These are phyloP conservation scores for Eutrema salsugineum DNA, from an alignment of 441 rosid genomes.

Conservation along the genomic window DNA sequence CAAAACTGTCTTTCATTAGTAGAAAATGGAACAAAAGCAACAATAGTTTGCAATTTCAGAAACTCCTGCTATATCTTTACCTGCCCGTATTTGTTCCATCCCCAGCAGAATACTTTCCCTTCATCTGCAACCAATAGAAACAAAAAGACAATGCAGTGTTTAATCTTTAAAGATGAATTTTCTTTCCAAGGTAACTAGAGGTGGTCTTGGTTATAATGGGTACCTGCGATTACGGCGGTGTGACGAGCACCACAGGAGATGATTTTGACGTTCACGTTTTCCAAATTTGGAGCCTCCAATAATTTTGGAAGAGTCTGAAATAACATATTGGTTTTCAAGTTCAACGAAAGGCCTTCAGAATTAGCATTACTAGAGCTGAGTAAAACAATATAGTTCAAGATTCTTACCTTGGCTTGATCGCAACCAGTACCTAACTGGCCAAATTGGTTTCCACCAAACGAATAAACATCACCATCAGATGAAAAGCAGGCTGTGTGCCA, in stretches of 20 bases:
- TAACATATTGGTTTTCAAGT: slow-evolving; percentile 26
- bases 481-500: slow-evolving; percentile 96
- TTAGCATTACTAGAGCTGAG: neutral
- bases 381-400: neutral
- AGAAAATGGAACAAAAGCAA: neutral
- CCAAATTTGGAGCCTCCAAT: slow-evolving; percentile 85
- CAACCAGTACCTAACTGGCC: slow-evolving; percentile 96
- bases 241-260: slow-evolving; percentile 98
- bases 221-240: slow-evolving; percentile 74
- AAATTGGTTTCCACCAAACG: slow-evolving; percentile 98
- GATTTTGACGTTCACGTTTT: slow-evolving; percentile 45
- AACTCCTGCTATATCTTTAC: slow-evolving; percentile 32
- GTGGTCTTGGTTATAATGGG: neutral
- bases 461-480: slow-evolving; percentile 80
- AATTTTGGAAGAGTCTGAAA: slow-evolving; percentile 84
- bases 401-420: slow-evolving; percentile 96
- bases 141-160: neutral
- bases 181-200: neutral
- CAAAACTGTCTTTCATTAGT: slow-evolving; percentile 2
- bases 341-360: neutral
- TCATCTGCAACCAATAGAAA: slow-evolving; percentile 49
- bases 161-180: neutral
- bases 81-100: slow-evolving; percentile 99
- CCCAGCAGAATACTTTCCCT: slow-evolving; percentile 84
- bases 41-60: neutral